These are phyloP conservation scores for Neoscytalidium dimidiatum DNA, from an alignment of 2,329 filamentous ascomycete genomes.

Conservation along the genomic window DNA sequence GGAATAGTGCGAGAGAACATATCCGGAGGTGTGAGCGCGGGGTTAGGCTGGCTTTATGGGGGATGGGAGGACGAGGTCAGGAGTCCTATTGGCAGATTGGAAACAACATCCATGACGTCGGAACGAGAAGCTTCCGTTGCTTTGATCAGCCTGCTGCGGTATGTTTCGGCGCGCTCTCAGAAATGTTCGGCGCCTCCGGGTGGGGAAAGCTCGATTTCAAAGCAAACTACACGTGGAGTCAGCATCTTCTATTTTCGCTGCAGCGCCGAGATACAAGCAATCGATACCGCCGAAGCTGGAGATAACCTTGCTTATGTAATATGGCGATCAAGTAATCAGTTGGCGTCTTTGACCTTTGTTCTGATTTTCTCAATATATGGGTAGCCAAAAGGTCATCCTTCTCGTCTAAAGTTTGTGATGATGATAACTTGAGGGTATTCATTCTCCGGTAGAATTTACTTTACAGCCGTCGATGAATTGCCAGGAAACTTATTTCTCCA, in stretches of 20 bases:
- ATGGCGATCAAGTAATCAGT: too few relatives aligned
- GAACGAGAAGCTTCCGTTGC: background rate
- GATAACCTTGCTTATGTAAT: too few relatives aligned
- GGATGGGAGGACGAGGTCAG: background rate
- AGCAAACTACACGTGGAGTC: background rate
- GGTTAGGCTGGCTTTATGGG: background rate
- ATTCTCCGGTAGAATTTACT: too few relatives aligned
- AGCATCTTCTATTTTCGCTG: background rate
- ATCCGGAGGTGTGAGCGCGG: background rate
- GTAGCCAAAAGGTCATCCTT: too few relatives aligned
- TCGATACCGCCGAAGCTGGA: background rate
- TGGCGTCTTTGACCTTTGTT: too few relatives aligned
- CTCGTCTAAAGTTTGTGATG: too few relatives aligned
- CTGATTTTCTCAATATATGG: too few relatives aligned
- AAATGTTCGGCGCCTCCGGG: background rate
- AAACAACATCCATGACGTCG: background rate
- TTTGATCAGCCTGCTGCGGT: background rate
- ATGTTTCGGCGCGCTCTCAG: background rate
- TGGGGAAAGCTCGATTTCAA: background rate
- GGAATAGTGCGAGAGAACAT: slow-evolving; percentile 11
- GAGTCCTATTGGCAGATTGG: background rate
- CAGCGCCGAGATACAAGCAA: background rate
- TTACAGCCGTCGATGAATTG: too few relatives aligned
- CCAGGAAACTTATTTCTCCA: too few relatives aligned
- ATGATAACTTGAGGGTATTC: too few relatives aligned